Evolutionary conservation across 2,329 filamentous ascomycete genomes (phyloP).

Genomic region (Orbilia oligospora): DNA sequence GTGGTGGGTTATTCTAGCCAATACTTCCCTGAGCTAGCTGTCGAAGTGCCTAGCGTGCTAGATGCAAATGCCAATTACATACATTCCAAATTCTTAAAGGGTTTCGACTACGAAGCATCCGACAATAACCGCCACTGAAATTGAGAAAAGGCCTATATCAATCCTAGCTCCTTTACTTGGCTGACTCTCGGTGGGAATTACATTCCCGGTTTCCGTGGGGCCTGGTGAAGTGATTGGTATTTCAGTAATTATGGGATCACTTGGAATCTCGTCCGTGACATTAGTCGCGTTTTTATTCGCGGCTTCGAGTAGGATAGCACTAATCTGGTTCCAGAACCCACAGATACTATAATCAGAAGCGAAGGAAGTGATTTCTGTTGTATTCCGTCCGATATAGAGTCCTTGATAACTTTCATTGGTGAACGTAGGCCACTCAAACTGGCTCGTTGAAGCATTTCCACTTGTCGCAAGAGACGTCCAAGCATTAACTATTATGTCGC

Average conservation of each 20-base stretch:
- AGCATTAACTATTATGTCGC: conserved; percentile 26
- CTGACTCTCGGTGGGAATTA: background rate
- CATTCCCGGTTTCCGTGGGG: background rate
- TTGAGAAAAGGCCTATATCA: conserved; percentile 13
- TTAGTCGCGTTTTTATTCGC: conserved; percentile 37
- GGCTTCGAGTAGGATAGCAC: conserved; percentile 17
- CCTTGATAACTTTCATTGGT: conserved; percentile 36
- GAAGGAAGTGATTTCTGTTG: conserved; percentile 23
- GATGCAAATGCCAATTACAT: too few species aligned
- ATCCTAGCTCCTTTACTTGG: conserved; percentile 17
- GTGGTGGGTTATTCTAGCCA: too few species aligned
- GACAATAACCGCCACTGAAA: background rate
- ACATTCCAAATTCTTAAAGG: too few species aligned
- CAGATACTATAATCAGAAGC: conserved; percentile 36
- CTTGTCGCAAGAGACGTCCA: conserved; percentile 14
- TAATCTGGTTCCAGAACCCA: conserved; percentile 45
- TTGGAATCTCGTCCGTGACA: conserved; percentile 21
- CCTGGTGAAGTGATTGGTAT: background rate
- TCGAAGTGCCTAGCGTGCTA: too few species aligned
- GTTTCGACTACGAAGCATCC: conserved; percentile 9
- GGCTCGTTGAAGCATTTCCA: conserved; percentile 33
- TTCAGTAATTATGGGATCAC: conserved; percentile 12
- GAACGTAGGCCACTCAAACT: conserved; percentile 42
- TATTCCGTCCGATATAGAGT: conserved; percentile 31
- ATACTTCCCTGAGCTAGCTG: too few species aligned